Evolutionary conservation across 441 rosid species (phyloP), one percentile per base, ranked within the genome.

Genomic region (Isatis lusitanica): DNA sequence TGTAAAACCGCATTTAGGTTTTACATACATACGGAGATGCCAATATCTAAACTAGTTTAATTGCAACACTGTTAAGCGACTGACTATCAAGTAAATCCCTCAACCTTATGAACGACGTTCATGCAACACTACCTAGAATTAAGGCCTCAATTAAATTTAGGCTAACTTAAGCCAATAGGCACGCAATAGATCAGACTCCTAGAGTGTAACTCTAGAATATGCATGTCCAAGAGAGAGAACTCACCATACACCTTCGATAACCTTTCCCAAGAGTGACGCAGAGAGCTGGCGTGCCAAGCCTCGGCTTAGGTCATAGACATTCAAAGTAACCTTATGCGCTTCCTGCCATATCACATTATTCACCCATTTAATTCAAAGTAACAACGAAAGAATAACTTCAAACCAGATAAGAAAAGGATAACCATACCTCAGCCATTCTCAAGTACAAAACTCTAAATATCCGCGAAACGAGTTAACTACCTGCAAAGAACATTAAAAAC

Each of bases 231-330:
- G 21, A 53, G 57, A 38, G 53, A 71, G 6, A n/a, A 76, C 91
- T 81, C 70, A 94, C 98, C 98, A 94, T 18, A 94, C 92, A 38
- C 91, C 98, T 76, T 94, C 97, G 59, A 94, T 84, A 36, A 80
- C 86, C 81, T 89, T 92, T 38, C 98, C 98, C 79, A 94, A 68
- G 56, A 94, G 87, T 3, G 94, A 17, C 6, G 80, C 78, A 3
- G 98, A 94, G 46, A 94, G 91, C 71, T 92, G 96, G 12, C 90
- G 96, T 0, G 98, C 98, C 57, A 94, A 83, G 67, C 98, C 98
- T 78, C 84, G 94, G 87, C 97, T 94, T 31, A 94, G 84, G 61
- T 94, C 98, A 68, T 94, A 92, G 26, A 94, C 89, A 69, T 90
- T 84, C 88, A 94, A 83, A 4, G 83, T 66, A 18, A 94, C 96